Evolutionary conservation across 345 rosid genomes (phyloP), one percentile per base, ranked within the genome.

Genomic region (Boechera divaricarpa): DNA sequence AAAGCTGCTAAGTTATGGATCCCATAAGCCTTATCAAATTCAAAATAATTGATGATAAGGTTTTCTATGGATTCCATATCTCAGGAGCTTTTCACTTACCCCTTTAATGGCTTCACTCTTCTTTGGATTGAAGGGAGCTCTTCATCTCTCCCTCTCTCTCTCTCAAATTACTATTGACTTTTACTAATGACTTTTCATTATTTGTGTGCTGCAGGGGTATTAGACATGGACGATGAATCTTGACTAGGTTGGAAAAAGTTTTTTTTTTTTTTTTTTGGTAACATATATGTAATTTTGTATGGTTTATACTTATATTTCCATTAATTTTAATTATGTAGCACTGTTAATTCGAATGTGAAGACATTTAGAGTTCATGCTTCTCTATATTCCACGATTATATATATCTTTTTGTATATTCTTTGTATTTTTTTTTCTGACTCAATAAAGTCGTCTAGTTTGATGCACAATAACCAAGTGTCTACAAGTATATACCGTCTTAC

Each of bases 41-140:
- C 47, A 51, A 7, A 12, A 67, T 7, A 12, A 51, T 21, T 51
- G 71, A 67, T 24, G 47, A 67, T 24, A 67, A 47, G 26, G 15
- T 31, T 47, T 62, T 51, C 35, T 58, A 67, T 53, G 62, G 72
- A 52, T 70, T 57, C 42, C 95, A 85, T 91, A 89, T 85, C 81
- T 84, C 83, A 81, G 91, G 91, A 88, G 97, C 94, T 85, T 21
- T 76, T 51, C 15, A 69, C 60, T 58, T 67, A 48, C 68, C 78
- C 80, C 35, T 75, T 32, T 82, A 84, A 68, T 0, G 3, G 28
- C 81, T 79, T 79, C 15, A 81, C 83, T 87, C 80, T 86, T 83
- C 56, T 88, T 89, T 91, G 94, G 95, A 91, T 88, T 89, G 91
- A 89, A 91, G 92, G 92, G 97, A 91, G 92, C 92, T 91, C 97